phyloP scores from a whole-genome alignment of 2,329 filamentous ascomycete species.

The Paecilomyces formosus region DNA sequence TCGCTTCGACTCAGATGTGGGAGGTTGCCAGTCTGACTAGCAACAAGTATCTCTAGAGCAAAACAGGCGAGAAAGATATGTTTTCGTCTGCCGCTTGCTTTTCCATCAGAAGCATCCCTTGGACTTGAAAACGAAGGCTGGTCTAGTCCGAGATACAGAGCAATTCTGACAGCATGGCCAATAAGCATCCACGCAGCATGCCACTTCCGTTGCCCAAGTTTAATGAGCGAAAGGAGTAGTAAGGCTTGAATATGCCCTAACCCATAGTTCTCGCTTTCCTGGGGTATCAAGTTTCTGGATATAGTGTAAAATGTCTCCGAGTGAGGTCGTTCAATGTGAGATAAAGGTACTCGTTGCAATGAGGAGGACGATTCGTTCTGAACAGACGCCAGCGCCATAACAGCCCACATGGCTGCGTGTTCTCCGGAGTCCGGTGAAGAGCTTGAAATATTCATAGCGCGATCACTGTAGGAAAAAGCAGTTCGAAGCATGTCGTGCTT shows the following conservation, averaged over 20 bases:
- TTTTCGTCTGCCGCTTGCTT: background rate
- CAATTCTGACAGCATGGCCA: conserved; percentile 4
- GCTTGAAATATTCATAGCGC: background rate
- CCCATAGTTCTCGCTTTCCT: background rate
- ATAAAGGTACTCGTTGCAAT: background rate
- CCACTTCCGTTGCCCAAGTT: background rate
- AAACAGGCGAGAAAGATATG: conserved; percentile 3
- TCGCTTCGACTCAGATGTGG: conserved; percentile 25
- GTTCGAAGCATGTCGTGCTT: background rate
- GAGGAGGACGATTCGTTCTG: background rate
- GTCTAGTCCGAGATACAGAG: conserved; percentile 6
- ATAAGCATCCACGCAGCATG: background rate
- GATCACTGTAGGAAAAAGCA: background rate
- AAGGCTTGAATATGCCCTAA: background rate
- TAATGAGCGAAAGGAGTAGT: background rate
- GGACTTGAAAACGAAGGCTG: conserved; percentile 5
- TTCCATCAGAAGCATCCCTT: background rate
- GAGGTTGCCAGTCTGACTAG: conserved; percentile 4
- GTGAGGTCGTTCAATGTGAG: background rate
- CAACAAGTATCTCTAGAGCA: conserved; percentile 2
- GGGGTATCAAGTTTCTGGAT: background rate
- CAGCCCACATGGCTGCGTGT: background rate
- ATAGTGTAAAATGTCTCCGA: background rate
- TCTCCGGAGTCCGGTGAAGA: background rate
- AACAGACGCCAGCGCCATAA: background rate